Base-by-base conservation (phyloP, 2,329 filamentous ascomycete genomes). In the Graphilbum fragrans region DNA sequence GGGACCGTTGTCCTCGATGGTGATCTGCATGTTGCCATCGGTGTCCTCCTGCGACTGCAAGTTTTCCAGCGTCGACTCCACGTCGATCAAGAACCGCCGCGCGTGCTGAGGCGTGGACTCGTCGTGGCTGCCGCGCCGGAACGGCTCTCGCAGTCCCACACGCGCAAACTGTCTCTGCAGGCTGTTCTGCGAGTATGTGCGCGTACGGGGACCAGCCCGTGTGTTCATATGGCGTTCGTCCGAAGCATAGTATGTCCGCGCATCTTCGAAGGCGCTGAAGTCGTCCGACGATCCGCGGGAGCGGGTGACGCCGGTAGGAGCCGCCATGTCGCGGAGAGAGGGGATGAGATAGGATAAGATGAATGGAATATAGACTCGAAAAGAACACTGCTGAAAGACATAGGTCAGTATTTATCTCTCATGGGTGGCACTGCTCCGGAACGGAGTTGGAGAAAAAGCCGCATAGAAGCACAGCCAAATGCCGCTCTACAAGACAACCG, bases 21-120 rank as follows among this genome's bases (percentile, higher is more conserved):
- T 98, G 59, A 98, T 98, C 61, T 96, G 88, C 70, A 86, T 85
- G 61, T 98, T 95, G 43, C 76, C 70, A 61, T 98, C 88, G 23
- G 88, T 93, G 56, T 98, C 92, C 60, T 98, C 92, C 50, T 90
- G 82, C 31, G 77, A 76, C 47, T 86, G 70, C 35, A 98, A 70
- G 45, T 75, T 80, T 55, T 87, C 73, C 43, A 94, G 71, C 1
- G 88, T 95, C 19, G 77, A 69, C 38, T 94, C 82, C 53, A 96
- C 88, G 52, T 92, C 76, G 58, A 96, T 79, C 31, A 94, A 72
- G 61, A 94, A 94, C 51, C 81, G 82, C 46, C 86, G 83, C 44
- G 62, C 59, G 43, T 82, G 76, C 38, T 76, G 68, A 38, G 75
- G 66, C 5, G 27, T 77, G 74, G 37, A 67, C 59, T 88, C 86